Evolutionary conservation across 2,329 filamentous ascomycete genomes (phyloP).

Genomic region (Fusarium sp.): DNA sequence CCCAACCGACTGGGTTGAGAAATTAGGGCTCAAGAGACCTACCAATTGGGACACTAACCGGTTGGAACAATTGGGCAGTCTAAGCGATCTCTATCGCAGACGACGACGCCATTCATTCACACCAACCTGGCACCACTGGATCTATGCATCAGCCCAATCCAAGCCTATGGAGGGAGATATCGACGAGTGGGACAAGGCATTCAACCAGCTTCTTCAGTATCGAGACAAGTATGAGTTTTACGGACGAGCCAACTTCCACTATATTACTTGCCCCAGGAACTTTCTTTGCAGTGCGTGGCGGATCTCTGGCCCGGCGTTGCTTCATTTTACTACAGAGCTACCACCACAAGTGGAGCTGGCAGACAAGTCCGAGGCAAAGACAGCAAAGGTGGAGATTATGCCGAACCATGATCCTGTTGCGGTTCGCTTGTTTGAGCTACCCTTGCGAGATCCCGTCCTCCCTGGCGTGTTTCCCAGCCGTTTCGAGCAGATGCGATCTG

Average conservation of each 20-base stretch:
- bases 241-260: background rate
- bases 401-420: background rate
- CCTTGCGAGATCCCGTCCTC: conserved; percentile 5
- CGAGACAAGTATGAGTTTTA: background rate
- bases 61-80: background rate
- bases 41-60: background rate
- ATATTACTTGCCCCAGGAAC: background rate
- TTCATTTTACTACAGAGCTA: background rate
- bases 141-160: background rate
- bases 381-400: background rate
- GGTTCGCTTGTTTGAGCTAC: conserved; percentile 4
- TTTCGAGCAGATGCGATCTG: conserved; percentile 5
- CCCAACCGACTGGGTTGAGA: background rate
- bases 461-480: conserved; percentile 6
- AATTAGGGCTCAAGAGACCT: background rate
- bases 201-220: background rate
- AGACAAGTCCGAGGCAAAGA: background rate
- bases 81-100: background rate
- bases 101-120: background rate
- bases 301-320: background rate
- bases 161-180: background rate
- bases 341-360: background rate
- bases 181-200: conserved; percentile 2
- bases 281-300: background rate
- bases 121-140: conserved; percentile 1